phyloP scores from a whole-genome alignment of 306 rosid species.

The Calophaca sinica region DNA sequence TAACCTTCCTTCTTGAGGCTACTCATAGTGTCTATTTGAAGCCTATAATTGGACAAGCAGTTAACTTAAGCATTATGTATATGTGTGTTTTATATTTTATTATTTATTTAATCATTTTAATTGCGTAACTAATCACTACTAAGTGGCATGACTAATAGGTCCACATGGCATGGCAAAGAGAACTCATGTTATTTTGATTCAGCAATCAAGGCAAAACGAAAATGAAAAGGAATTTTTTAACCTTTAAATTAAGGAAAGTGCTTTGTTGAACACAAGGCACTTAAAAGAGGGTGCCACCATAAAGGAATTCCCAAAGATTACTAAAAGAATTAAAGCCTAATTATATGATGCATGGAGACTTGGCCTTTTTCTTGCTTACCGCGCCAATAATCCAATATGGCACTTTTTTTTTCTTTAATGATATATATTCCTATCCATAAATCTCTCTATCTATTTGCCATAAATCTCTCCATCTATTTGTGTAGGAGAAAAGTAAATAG shows the following conservation, averaged over 20 bases:
- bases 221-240: conserved; percentile 39
- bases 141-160: conserved; percentile 29
- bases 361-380: conserved; percentile 48
- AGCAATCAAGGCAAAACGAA: conserved; percentile 38
- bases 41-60: neutral
- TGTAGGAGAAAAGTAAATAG: conserved; percentile 48
- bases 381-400: conserved; percentile 50
- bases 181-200: conserved; percentile 34
- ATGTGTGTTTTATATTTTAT: too few species aligned
- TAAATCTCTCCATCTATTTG: conserved; percentile 45
- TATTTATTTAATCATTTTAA: too few species aligned
- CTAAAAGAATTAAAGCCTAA: conserved; percentile 48
- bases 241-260: conserved; percentile 53
- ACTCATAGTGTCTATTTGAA: neutral
- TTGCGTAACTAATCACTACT: too few species aligned
- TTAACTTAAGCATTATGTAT: too few species aligned
- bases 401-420: conserved; percentile 30
- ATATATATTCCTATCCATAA: conserved; percentile 47
- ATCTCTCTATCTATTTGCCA: conserved; percentile 49
- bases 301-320: conserved; percentile 44
- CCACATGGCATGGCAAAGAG: conserved; percentile 39
- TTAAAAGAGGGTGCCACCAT: conserved; percentile 52
- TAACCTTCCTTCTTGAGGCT: conserved; percentile 17
- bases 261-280: conserved; percentile 58
- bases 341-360: conserved; percentile 44